Evolutionary conservation across 1,284 basidiomycete species (phyloP).

Genomic region (Caloboletus inedulis): DNA sequence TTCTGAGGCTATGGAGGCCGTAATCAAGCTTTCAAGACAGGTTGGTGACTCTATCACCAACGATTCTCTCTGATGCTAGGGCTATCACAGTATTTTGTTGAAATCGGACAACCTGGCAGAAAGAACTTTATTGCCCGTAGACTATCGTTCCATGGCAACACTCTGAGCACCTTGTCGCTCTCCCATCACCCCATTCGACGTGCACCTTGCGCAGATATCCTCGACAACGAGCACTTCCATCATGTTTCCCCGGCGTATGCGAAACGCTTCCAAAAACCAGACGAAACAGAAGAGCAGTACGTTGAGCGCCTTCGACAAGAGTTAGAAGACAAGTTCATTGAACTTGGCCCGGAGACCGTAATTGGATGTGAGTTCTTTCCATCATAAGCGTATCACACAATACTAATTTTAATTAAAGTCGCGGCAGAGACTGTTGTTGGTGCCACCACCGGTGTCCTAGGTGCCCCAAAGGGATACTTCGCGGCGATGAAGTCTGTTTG

Average conservation of each 20-base stretch:
- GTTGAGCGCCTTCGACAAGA: constrained; percentile 72
- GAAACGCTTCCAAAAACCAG: constrained; percentile 64
- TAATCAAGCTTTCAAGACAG: constrained; percentile 76
- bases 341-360: constrained; percentile 77
- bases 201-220: constrained; percentile 60
- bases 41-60: constrained; percentile 32
- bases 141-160: constrained; percentile 84
- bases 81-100: constrained; percentile 57
- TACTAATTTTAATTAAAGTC: constrained; percentile 44
- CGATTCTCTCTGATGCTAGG: constrained; percentile 7
- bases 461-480: constrained; percentile 78
- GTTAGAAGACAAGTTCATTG: constrained; percentile 79
- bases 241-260: constrained; percentile 86
- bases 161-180: constrained; percentile 65
- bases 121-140: constrained; percentile 77
- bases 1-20: constrained; percentile 82
- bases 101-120: constrained; percentile 65
- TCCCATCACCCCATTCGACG: constrained; percentile 64
- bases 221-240: constrained; percentile 65
- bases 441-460: constrained; percentile 72
- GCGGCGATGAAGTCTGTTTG: constrained; percentile 85
- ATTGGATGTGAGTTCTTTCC: constrained; percentile 58
- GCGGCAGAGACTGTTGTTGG: constrained; percentile 83
- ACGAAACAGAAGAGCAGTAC: constrained; percentile 75
- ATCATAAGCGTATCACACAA: background rate